Percentiles rank a stretch among this genome's conserved stretches.
Conservation (phyloP, 169 alveolate species). For the Plasmodium fragile region DNA sequence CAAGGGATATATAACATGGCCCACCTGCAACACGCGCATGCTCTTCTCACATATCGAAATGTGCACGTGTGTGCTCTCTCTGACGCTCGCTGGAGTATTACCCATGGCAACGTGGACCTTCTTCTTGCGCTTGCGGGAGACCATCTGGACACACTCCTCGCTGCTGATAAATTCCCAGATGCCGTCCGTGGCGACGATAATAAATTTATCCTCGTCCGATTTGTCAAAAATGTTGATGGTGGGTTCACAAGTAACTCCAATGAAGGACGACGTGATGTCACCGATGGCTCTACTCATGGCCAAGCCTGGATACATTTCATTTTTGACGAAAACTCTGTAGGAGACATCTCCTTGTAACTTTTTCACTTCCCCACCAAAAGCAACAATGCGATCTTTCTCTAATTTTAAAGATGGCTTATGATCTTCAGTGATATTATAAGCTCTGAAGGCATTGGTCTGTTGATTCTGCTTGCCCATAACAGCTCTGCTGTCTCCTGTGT, state of each 20-base stretch:
- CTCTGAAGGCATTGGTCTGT: conserved; percentile 73
- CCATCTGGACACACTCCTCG: conserved; percentile 79
- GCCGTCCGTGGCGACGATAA: conserved; percentile 85
- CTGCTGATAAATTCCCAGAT: conserved; percentile 84
- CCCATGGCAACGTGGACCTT: conserved; percentile 76
- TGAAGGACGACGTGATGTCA: conserved; percentile 89
- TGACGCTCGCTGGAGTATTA: background rate
- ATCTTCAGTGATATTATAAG: conserved; percentile 86
- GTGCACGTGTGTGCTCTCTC: background rate
- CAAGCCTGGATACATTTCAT: conserved; percentile 89
- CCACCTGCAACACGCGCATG: background rate
- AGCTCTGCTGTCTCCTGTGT: conserved; percentile 88
- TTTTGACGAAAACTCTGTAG: conserved; percentile 88
- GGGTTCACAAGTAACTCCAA: conserved; percentile 92
- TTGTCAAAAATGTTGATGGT: conserved; percentile 80
- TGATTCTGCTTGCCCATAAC: conserved; percentile 82
- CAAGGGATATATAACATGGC: background rate
- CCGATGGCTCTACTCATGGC: conserved; percentile 95
- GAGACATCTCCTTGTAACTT: conserved; percentile 89
- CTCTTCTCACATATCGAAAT: background rate
- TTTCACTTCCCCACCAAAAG: conserved; percentile 90
- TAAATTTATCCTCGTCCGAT: conserved; percentile 76
- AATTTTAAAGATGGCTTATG: conserved; percentile 88
- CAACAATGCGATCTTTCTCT: conserved; percentile 88
- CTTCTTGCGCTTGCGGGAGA: conserved; percentile 52